Base-by-base conservation (phyloP, 2,329 filamentous ascomycete species). In the Colletotrichum lini region DNA sequence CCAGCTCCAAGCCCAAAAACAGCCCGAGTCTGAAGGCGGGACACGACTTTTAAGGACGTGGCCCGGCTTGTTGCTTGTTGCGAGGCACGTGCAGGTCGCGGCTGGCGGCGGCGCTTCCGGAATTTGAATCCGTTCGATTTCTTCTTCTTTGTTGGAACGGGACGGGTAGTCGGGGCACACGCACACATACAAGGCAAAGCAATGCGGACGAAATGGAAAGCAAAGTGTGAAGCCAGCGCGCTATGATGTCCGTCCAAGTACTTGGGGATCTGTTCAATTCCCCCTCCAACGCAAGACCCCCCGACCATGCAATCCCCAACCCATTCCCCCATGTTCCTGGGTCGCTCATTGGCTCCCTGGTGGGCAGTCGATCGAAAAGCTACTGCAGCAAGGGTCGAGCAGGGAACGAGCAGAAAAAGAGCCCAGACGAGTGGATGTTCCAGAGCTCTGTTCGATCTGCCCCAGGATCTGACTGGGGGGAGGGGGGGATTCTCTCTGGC, bases 361-460 rank as follows among this genome's bases (percentile, higher is more conserved):
- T 35, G 45, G 52, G 52, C 57, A 68, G 68, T 52, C 68, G 68
- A 71, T 71, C 68, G 64, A 62, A 40, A 61, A 49, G 50, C 65
- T 72, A 70, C 49, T 26, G 70, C 59, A 69, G 70, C 60, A 70
- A 52, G 70, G 70, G 54, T 47, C 23, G n/a, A 26, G n/a, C 52
- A 53, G 54, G 60, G 30, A 58, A 38, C 64, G 58, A 68, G 65
- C 63, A 63, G 58, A 63, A 68, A 57, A 67, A 71, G 61, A 58
- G 63, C 68, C 68, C 68, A 56, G 68, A 38, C 52, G 57, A 71
- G 61, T 70, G 70, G 67, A 64, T 60, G 66, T 66, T 63, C 64
- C 61, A 67, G 59, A 60, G 44, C 56, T 63, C 62, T 70, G 71
- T 73, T 67, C 71, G 71, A 73, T 73, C 71, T 73, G 68, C 71